Conservation (phyloP, 1,284 basidiomycete genomes). For the Tilletia horrida region DNA sequence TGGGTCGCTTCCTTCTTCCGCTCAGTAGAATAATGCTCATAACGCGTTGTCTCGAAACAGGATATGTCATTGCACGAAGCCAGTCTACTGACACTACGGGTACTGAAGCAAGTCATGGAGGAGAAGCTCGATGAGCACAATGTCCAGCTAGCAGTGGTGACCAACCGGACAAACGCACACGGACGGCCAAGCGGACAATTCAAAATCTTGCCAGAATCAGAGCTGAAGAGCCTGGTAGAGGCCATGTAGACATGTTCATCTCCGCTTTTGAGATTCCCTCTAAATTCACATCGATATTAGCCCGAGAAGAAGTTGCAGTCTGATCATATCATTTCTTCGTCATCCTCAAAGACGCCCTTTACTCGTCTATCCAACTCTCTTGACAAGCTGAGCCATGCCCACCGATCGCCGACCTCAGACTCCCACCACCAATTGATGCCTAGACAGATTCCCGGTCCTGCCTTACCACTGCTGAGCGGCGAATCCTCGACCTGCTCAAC, state of each 20-base stretch:
- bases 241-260: constrained; percentile 37
- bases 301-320: too few relatives aligned
- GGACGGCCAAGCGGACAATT: constrained; percentile 50
- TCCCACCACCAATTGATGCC: constrained; percentile 52
- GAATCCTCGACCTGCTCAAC: constrained; percentile 41
- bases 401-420: constrained; percentile 21
- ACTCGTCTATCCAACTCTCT: background rate
- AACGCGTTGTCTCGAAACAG: constrained; percentile 59
- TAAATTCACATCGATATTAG: too few relatives aligned
- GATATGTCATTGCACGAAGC: constrained; percentile 90
- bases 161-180: constrained; percentile 42
- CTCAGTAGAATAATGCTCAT: constrained; percentile 2
- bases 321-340: constrained; percentile 10
- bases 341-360: constrained; percentile 3
- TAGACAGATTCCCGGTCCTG: constrained; percentile 35
- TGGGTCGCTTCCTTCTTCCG: constrained; percentile 54
- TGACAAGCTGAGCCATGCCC: constrained; percentile 12
- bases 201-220: constrained; percentile 44
- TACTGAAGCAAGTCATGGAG: constrained; percentile 99
- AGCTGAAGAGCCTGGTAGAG: constrained; percentile 49
- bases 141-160: constrained; percentile 77
- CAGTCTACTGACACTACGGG: constrained; percentile 76
- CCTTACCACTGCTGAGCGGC: background rate
- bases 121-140: constrained; percentile 98
- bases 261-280: too few relatives aligned